phyloP scores from a whole-genome alignment of 78 protist genomes.

The Protostelium mycophagum region DNA sequence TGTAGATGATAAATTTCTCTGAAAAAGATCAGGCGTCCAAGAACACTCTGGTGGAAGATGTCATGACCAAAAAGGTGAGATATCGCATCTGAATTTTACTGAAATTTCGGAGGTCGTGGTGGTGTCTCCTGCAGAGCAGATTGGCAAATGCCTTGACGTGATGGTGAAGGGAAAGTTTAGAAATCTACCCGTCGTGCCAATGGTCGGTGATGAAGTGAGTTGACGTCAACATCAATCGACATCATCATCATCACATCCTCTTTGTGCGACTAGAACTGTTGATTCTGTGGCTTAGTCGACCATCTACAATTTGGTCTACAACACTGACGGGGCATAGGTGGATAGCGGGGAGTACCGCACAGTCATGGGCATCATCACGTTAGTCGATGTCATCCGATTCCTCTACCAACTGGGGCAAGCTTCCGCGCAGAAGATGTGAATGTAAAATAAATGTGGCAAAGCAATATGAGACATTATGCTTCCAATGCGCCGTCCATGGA shows the following conservation, averaged over 20 bases:
- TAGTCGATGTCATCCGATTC: background rate
- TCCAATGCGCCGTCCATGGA: too few species aligned
- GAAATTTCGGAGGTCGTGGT: background rate
- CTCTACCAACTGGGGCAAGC: background rate
- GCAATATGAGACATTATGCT: too few species aligned
- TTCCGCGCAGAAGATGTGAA: too few species aligned
- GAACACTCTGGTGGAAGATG: background rate
- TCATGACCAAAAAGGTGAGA: background rate
- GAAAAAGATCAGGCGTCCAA: background rate
- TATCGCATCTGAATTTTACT: background rate
- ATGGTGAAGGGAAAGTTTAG: background rate
- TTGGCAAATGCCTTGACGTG: background rate
- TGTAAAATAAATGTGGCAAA: too few species aligned
- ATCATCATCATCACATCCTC: too few species aligned
- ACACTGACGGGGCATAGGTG: too few species aligned
- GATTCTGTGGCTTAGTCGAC: too few species aligned
- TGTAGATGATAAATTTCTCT: background rate
- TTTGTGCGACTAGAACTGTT: too few species aligned
- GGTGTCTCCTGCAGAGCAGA: background rate
- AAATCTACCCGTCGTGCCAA: background rate
- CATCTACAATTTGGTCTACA: too few species aligned
- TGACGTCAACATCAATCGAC: too few species aligned
- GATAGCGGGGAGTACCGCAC: background rate
- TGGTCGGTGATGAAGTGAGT: background rate
- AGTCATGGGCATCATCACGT: background rate